Base-by-base conservation (phyloP, 2,329 filamentous ascomycete genomes). In the Neonectria ditissima region DNA sequence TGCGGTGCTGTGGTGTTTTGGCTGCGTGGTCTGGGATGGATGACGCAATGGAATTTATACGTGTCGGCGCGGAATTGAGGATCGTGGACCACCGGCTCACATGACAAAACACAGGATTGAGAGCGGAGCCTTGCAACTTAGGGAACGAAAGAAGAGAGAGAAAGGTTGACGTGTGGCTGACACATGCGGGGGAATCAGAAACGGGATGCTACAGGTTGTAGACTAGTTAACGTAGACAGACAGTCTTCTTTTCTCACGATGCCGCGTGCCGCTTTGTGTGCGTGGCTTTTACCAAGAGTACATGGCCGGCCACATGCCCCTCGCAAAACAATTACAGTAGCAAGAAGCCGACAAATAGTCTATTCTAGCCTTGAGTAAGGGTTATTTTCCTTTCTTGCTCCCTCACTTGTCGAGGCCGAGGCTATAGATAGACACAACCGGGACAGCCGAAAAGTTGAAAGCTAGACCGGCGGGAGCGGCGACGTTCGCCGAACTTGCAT, bases 261-360 rank as follows among this genome's bases (percentile, higher is more conserved):
- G 47, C 28, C 10, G 26, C 30, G 39, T 26, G 54, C 39, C 53
- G 37, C 37, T 44, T 56, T 45, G 34, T 28, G 8, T 37, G n/a
- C 45, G 53, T 62, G 53, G 53, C 59, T 53, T 53, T 53, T 62
- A 13, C 45, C 45, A 32, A 45, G 56, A 52, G 11, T 11, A 62
- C 43, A 56, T 18, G 22, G 22, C 37, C 39, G 22, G 22, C 37
- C 39, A 45, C 37, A 55, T 56, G 44, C 9, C 30, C 30, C 59
- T 37, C 5, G 53, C n/a, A 37, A 34, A 37, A 51, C 7, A n/a
- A n/a, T n/a, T n/a, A n/a, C n/a, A n/a, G n/a, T 5, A 10, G 18
- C 14, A 18, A 10, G 6, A 51, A 16, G 24, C 24, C 24, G n/a
- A n/a, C n/a, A n/a, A n/a, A n/a, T n/a, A n/a, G n/a, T n/a, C n/a